Percentiles rank a stretch among this genome's conserved stretches.
phyloP scores from a whole-genome alignment of 164 flowering plant genomes.

The Macadamia tetraphylla region DNA sequence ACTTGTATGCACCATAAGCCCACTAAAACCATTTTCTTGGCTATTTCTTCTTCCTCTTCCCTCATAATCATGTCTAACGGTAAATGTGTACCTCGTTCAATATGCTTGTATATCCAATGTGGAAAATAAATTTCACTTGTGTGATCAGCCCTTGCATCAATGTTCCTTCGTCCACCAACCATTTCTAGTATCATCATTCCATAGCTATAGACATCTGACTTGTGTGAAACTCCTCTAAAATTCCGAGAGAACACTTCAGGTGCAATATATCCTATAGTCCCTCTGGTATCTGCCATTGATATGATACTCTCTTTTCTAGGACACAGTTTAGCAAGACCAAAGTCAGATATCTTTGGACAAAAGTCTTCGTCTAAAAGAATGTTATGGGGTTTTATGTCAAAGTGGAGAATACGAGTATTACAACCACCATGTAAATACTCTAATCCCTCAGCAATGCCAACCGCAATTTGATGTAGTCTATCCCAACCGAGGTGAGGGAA shows the following conservation, averaged over 20 bases:
- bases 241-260: conserved; percentile 34
- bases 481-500: conserved; percentile 21
- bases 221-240: conserved; percentile 38
- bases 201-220: conserved; percentile 49
- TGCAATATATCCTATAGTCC: conserved; percentile 44
- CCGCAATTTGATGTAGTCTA: conserved; percentile 20
- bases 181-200: conserved; percentile 19
- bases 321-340: conserved; percentile 37
- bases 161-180: conserved; percentile 24
- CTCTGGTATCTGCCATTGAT: conserved; percentile 31
- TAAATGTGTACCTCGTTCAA: conserved; percentile 14
- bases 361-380: conserved; percentile 35
- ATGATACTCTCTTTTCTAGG: conserved; percentile 24
- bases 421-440: conserved; percentile 50
- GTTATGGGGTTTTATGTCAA: conserved; percentile 46
- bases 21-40: conserved; percentile 35
- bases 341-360: conserved; percentile 37
- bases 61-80: conserved; percentile 9
- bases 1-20: conserved; percentile 48
- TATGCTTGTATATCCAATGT: conserved; percentile 28
- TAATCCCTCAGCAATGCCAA: conserved; percentile 37
- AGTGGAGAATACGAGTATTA: conserved; percentile 33
- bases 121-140: conserved; percentile 39
- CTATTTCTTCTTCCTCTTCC: conserved; percentile 17
- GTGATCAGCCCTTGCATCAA: background rate